phyloP scores from a whole-genome alignment of 78 protist species.

The Dictyostelium brefeldianum region DNA sequence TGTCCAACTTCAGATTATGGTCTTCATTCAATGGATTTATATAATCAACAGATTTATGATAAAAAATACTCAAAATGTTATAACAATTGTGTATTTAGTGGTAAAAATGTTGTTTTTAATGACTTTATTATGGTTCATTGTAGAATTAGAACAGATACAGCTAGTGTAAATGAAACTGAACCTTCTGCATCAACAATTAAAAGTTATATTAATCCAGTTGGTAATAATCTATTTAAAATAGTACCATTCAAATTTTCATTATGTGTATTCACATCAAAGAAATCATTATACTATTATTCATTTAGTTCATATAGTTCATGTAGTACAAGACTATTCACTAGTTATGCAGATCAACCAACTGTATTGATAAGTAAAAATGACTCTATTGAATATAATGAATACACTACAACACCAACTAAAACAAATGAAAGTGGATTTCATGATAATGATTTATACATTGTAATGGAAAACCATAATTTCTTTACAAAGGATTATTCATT shows the following conservation, averaged over 20 bases:
- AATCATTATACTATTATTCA: not conserved
- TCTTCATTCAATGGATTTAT: not conserved
- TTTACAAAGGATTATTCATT: not conserved
- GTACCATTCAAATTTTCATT: not conserved
- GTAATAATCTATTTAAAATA: too few species aligned
- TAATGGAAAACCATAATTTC: conserved; percentile 3
- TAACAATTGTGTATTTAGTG: not conserved
- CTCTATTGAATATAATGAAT: too few species aligned
- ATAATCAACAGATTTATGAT: not conserved
- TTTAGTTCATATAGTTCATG: not conserved
- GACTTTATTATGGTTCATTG: too few species aligned
- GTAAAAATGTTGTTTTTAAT: not conserved
- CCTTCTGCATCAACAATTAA: not conserved
- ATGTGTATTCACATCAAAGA: not conserved
- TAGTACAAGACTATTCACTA: too few species aligned
- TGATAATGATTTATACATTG: not conserved
- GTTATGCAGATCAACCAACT: too few species aligned
- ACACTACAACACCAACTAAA: not conserved
- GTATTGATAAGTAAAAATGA: too few species aligned
- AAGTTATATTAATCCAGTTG: not conserved
- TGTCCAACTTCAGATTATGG: not conserved
- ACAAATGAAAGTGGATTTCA: not conserved
- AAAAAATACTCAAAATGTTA: not conserved
- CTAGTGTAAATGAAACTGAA: not conserved
- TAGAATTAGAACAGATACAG: too few species aligned